A percentile compares a stretch with the other conserved stretches of the same genome.
phyloP scores from a whole-genome alignment of 106 monocot genomes.

The Allium fistulosum region DNA sequence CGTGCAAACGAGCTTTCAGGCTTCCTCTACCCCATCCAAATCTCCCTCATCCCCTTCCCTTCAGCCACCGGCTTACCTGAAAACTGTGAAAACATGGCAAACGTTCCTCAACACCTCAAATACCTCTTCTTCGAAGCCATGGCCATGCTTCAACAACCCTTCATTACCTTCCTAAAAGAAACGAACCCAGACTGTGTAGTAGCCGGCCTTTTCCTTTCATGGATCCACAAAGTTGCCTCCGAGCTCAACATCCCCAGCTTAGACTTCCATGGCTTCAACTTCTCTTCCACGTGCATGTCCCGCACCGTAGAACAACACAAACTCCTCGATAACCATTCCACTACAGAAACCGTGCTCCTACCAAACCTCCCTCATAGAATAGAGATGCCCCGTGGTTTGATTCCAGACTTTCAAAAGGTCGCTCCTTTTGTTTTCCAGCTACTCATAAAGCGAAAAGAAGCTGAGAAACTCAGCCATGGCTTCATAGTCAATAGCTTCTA shows the following conservation, averaged over 20 bases:
- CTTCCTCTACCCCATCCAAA: background rate
- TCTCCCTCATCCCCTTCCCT: conserved; percentile 34
- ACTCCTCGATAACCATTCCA: background rate
- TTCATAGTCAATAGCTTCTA: conserved; percentile 24
- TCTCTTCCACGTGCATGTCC: background rate
- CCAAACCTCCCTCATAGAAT: background rate
- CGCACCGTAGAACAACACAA: background rate
- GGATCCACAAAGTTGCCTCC: conserved; percentile 24
- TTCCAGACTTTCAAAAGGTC: background rate
- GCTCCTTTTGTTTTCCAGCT: background rate
- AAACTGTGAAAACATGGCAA: conserved; percentile 15
- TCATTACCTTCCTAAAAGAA: conserved; percentile 5
- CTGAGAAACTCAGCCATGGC: conserved; percentile 4
- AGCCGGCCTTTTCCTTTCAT: conserved; percentile 25
- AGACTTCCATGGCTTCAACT: conserved; percentile 22
- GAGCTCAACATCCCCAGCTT: conserved; percentile 23
- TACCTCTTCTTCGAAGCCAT: background rate
- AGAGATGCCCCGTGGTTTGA: background rate
- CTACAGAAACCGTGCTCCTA: background rate
- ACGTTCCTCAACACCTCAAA: background rate
- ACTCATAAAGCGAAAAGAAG: background rate
- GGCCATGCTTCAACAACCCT: conserved; percentile 13
- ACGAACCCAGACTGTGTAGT: conserved; percentile 19
- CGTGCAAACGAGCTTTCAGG: background rate
- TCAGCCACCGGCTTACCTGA: conserved; percentile 10